Conservation (phyloP, 2,329 filamentous ascomycete species). For the Hypoxylon rubiginosum region DNA sequence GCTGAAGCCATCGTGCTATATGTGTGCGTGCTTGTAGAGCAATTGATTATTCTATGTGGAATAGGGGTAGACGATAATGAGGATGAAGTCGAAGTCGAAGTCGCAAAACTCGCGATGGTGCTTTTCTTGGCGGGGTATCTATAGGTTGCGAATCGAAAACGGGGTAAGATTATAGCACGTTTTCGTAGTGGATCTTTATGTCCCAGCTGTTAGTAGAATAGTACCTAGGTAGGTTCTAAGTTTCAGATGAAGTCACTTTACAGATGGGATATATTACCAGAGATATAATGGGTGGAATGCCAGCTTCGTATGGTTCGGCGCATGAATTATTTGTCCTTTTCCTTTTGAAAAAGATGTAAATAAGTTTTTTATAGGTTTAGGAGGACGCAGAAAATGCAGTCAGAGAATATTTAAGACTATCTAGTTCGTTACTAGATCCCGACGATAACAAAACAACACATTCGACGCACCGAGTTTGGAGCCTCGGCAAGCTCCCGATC, state of each 20-base stretch:
- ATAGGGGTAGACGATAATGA: slow-evolving; percentile 17
- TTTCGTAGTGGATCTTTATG: slow-evolving; percentile 7
- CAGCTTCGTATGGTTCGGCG: slow-evolving; percentile 33
- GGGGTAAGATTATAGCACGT: slow-evolving; percentile 31
- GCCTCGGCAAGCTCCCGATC: slow-evolving; percentile 35
- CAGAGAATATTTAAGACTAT: background rate
- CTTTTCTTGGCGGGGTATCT: slow-evolving; percentile 44
- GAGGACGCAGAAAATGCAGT: background rate
- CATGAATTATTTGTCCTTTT: slow-evolving; percentile 24
- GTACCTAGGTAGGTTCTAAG: too few species aligned
- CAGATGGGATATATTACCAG: slow-evolving; percentile 24
- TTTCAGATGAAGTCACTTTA: slow-evolving; percentile 25
- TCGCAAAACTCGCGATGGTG: slow-evolving; percentile 34
- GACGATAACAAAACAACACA: slow-evolving; percentile 7
- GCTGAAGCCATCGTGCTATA: slow-evolving; percentile 72
- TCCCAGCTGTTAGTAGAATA: background rate
- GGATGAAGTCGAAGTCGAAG: slow-evolving; percentile 30
- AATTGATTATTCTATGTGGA: slow-evolving; percentile 12
- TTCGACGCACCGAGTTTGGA: slow-evolving; percentile 30
- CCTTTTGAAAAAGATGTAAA: background rate
- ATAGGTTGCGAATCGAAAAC: slow-evolving; percentile 35
- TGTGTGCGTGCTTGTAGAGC: slow-evolving; percentile 22
- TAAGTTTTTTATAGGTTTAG: background rate
- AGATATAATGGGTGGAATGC: slow-evolving; percentile 18
- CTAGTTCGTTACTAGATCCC: background rate